phyloP scores from a whole-genome alignment of 768 basidiomycete species.

The Chalciporus pseudorubinellus region DNA sequence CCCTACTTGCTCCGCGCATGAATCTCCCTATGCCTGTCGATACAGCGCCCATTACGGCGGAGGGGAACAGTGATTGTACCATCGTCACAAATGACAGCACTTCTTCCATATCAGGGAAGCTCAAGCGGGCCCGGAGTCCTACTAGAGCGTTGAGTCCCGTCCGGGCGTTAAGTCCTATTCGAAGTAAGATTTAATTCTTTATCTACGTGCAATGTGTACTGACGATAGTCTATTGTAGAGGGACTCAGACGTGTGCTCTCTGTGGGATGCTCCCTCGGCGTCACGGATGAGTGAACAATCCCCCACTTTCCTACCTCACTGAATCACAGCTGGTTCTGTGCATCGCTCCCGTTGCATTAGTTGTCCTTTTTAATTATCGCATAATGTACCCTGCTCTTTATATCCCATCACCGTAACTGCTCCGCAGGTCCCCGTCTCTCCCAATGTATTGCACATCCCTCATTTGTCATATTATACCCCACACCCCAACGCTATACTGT shows the following conservation, averaged over 20 bases:
- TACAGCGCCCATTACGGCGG: neutral
- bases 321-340: neutral
- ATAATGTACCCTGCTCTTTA: too few relatives aligned
- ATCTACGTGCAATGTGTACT: neutral
- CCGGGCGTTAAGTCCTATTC: conserved; percentile 28
- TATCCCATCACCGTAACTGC: too few relatives aligned
- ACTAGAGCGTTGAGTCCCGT: conserved; percentile 32
- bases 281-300: conserved; percentile 8
- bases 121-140: conserved; percentile 11
- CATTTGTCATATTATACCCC: neutral
- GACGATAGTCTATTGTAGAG: conserved; percentile 16
- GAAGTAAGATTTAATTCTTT: conserved; percentile 9
- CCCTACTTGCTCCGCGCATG: conserved; percentile 2
- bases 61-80: neutral
- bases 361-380: neutral
- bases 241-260: conserved; percentile 30
- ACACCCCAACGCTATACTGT: neutral
- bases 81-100: conserved; percentile 1
- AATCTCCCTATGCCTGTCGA: conserved; percentile 3
- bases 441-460: neutral
- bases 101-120: neutral
- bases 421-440: too few relatives aligned
- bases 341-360: too few relatives aligned
- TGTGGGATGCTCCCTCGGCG: conserved; percentile 12
- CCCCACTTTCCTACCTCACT: neutral